These are phyloP conservation scores for Solanum chiquidenum DNA, from an alignment of 257 asterid genomes.

Conservation along the genomic window DNA sequence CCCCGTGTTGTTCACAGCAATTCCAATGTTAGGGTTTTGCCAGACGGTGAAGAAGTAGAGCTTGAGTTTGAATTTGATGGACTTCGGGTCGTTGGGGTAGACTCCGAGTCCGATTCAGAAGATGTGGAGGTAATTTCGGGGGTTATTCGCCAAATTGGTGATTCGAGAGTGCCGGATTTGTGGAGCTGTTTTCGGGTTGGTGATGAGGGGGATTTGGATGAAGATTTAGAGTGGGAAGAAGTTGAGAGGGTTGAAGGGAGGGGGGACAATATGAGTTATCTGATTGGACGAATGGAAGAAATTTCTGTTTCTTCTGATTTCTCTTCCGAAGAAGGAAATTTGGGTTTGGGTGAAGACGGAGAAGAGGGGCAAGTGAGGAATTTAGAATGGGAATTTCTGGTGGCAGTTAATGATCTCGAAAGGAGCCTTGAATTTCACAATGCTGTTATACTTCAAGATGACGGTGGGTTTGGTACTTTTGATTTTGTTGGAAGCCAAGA, in stretches of 20 bases:
- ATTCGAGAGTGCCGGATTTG: background rate
- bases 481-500: conserved; percentile 57
- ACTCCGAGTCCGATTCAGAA: background rate
- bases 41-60: background rate
- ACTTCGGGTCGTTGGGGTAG: background rate
- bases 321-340: background rate
- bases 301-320: background rate
- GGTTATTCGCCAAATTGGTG: background rate
- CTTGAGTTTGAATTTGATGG: background rate
- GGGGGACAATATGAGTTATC: background rate
- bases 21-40: background rate
- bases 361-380: conserved; percentile 29
- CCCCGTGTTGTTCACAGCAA: background rate
- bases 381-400: conserved; percentile 79
- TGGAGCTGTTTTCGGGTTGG: background rate
- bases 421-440: conserved; percentile 32
- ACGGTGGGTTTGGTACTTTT: conserved; percentile 39
- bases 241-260: background rate
- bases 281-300: background rate
- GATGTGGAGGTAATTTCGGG: background rate
- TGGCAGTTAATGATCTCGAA: conserved; percentile 51
- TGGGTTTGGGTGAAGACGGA: conserved; percentile 5
- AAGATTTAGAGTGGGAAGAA: background rate
- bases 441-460: conserved; percentile 25
- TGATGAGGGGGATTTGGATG: background rate